Evolutionary conservation across 129 eudicot species (phyloP), one percentile per base, ranked within the genome.

Genomic region (Heracleum sosnowskyi): DNA sequence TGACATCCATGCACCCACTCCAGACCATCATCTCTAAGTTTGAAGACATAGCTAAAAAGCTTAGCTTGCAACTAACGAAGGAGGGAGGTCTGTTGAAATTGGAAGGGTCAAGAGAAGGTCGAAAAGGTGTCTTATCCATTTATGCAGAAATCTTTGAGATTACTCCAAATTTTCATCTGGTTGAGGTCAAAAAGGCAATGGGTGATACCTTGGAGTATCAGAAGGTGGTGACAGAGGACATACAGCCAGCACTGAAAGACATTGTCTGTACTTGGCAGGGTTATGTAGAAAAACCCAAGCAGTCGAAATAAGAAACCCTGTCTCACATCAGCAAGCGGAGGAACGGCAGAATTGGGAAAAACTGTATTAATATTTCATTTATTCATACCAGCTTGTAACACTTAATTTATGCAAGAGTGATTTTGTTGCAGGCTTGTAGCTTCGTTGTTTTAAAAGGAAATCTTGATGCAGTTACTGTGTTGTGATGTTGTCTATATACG

Each of bases 211-310:
- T 90, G 79, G 96, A 90, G 80, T 90, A 88, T 79, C 85, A 78
- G 75, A 86, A 84, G 84, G 49, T 82, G 34, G 66, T 88, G 83
- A 88, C 83, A 78, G 62, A 88, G 71, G 87, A 81, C 12, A 76
- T 86, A 44, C 77, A 88, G 76, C 89, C 90, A 9, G 85, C 83
- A 31, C 81, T 90, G 68, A 86, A 82, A 28, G 92, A 90, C 79
- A 87, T 88, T 60, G 85, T 86, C 57, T 90, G 89, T 89, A 78
- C 88, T 45, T 87, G 95, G 95, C 95, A 85, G 80, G 91, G 88
- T 28, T 83, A 84, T 73, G 76, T 64, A 42, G 79, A 33, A 62
- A 76, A 69, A 18, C 26, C 36, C n/a, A 34, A 28, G 37, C 39
- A 46, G 60, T 77, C 18, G 53, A 66, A 71, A 44, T 74, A 86